Evolutionary conservation across 352 stramenopile species (phyloP).

Genomic region (Phytophthora ramorum): DNA sequence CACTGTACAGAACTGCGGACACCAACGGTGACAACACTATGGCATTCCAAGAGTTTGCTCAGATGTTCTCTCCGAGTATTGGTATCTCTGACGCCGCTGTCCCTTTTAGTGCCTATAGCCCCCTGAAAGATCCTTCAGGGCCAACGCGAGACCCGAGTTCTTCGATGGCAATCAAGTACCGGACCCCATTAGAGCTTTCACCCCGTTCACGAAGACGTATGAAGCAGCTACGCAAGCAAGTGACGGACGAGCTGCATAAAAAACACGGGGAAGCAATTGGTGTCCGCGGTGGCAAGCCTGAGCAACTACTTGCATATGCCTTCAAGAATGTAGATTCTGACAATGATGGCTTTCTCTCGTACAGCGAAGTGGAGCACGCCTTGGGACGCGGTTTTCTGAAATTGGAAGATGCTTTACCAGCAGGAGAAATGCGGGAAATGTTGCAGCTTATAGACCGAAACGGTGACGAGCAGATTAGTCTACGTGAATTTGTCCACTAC

Average conservation of each 20-base stretch:
- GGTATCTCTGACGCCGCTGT: background rate
- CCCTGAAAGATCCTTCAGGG: conserved; percentile 20
- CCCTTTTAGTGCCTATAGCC: conserved; percentile 49
- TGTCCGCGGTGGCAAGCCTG: conserved; percentile 69
- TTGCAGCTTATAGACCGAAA: conserved; percentile 77
- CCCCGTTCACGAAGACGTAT: conserved; percentile 66
- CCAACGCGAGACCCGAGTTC: conserved; percentile 54
- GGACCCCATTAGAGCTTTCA: conserved; percentile 66
- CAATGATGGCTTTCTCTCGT: conserved; percentile 78
- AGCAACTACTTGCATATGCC: conserved; percentile 72
- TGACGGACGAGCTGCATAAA: conserved; percentile 62
- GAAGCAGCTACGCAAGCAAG: conserved; percentile 67
- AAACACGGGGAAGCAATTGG: conserved; percentile 63
- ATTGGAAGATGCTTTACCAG: conserved; percentile 49
- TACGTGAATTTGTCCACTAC: conserved; percentile 86
- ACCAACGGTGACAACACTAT: conserved; percentile 77
- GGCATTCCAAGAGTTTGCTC: conserved; percentile 73
- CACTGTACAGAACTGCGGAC: conserved; percentile 67
- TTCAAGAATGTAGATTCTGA: conserved; percentile 84
- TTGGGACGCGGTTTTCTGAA: conserved; percentile 69
- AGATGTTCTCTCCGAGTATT: conserved; percentile 60
- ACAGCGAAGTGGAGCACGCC: conserved; percentile 69
- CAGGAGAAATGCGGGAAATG: conserved; percentile 76
- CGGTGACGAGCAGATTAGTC: conserved; percentile 73
- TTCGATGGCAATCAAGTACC: conserved; percentile 71